These are phyloP conservation scores for Solanum chilense DNA, from an alignment of 257 asterid genomes.

Conservation along the genomic window DNA sequence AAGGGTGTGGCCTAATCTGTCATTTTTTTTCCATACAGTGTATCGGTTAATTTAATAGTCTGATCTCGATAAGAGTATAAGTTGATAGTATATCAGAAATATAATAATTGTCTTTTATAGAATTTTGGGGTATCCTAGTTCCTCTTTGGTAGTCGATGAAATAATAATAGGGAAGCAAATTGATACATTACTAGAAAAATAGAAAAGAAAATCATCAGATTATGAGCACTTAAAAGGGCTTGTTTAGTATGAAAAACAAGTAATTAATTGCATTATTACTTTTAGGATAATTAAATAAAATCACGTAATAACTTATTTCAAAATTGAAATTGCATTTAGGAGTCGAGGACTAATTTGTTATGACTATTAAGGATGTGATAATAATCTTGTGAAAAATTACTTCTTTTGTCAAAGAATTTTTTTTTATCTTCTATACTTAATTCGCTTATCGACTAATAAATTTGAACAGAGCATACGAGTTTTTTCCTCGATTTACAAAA, in stretches of 20 bases:
- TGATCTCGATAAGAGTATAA: too few relatives aligned
- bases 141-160: background rate
- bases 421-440: too few relatives aligned
- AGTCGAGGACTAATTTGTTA: background rate
- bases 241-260: background rate
- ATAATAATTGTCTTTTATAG: background rate
- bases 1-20: background rate
- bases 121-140: too few relatives aligned
- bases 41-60: background rate
- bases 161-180: background rate
- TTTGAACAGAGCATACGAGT: fast-evolving
- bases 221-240: background rate
- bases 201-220: background rate
- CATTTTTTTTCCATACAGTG: too few relatives aligned
- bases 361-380: background rate
- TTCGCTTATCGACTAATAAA: background rate
- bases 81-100: too few relatives aligned
- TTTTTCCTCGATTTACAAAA: background rate
- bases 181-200: too few relatives aligned
- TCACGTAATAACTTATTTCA: background rate
- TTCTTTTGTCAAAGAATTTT: fast-evolving
- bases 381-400: too few relatives aligned
- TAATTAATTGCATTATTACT: background rate
- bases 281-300: background rate
- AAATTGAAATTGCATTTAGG: background rate